Evolutionary conservation across 2,329 filamentous ascomycete genomes (phyloP).

Genomic region (Trichoderma sp.): DNA sequence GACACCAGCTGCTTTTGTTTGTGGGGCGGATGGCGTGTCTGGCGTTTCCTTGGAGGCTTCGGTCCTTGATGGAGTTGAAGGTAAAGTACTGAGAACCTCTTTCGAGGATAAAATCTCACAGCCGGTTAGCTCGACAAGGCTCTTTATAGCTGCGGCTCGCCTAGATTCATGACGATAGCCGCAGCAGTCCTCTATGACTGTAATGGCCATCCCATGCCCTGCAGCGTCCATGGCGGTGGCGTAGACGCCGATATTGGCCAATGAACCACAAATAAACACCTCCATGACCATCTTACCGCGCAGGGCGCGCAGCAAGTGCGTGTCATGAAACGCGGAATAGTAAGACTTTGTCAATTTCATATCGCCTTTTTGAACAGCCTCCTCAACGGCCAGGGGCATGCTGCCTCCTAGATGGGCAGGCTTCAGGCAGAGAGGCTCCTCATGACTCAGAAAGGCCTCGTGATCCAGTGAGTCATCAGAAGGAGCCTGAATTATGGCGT

Average conservation of each 20-base stretch:
- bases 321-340: conserved; percentile 83
- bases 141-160: conserved; percentile 66
- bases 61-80: conserved; percentile 18
- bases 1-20: not conserved
- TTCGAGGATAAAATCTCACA: conserved; percentile 61
- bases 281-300: conserved; percentile 87
- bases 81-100: conserved; percentile 48
- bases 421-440: conserved; percentile 42
- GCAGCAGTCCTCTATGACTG: conserved; percentile 82
- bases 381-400: conserved; percentile 42
- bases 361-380: conserved; percentile 47
- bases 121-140: conserved; percentile 71
- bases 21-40: conserved; percentile 5
- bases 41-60: not conserved
- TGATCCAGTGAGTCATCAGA: conserved; percentile 26
- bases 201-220: conserved; percentile 81
- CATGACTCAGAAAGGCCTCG: conserved; percentile 48
- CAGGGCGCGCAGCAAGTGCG: conserved; percentile 69
- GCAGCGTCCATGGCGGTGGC: conserved; percentile 90
- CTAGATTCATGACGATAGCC: conserved; percentile 70
- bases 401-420: conserved; percentile 45
- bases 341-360: conserved; percentile 63
- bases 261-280: conserved; percentile 80
- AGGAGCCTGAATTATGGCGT: not conserved
- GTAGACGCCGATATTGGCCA: conserved; percentile 85